Base-by-base conservation (phyloP, 2,329 filamentous ascomycete genomes). In the Penicillium sp. region DNA sequence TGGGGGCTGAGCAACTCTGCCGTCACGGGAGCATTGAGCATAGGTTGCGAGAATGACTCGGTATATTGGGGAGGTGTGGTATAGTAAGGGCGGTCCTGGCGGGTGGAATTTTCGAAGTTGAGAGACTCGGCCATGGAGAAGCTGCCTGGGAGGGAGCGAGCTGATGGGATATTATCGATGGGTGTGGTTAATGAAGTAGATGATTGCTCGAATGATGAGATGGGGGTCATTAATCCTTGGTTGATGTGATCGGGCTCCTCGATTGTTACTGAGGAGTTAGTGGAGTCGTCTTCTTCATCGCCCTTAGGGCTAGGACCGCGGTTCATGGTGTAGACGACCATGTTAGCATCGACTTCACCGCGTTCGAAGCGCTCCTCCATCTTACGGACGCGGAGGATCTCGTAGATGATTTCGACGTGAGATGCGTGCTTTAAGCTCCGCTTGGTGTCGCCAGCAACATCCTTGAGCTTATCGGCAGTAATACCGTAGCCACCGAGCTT, bases 361-460 rank as follows among this genome's bases (percentile, higher is more conserved):
- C 70, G 66, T 47, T 75, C 72, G 53, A 68, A 76, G 12, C 73
- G 68, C 59, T 76, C 74, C 58, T 77, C 73, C 61, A 74, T 61
- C 55, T 67, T 71, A 37, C 75, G 66, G 11, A 76, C 72, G 1
- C 67, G 69, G 36, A 76, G 74, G 16, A 77, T 74, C 56, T 77
- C 75, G 25, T 73, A 70, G 17, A 77, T 59, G 37, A 77, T 71
- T 11, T 70, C 65, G 33, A 74, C 65, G 30, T 71, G 70, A 6
- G 71, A 68, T 2, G 65, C 58, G 14, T 70, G 69, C 53, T 69
- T 72, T 36, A 75, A 65, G 41, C 72, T 70, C n/a, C 73, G 65
- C 56, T 71, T 73, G 4, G 66, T 69, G 58, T 77, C 75, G 37
- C 71, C 62, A 33, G 73, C 73, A 41, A 76, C 69, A 47, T 75